Percentiles rank a stretch among this genome's conserved stretches.
Evolutionary conservation across 495 filamentous ascomycete species (phyloP).

Genomic region (Annulohypoxylon stygium): DNA sequence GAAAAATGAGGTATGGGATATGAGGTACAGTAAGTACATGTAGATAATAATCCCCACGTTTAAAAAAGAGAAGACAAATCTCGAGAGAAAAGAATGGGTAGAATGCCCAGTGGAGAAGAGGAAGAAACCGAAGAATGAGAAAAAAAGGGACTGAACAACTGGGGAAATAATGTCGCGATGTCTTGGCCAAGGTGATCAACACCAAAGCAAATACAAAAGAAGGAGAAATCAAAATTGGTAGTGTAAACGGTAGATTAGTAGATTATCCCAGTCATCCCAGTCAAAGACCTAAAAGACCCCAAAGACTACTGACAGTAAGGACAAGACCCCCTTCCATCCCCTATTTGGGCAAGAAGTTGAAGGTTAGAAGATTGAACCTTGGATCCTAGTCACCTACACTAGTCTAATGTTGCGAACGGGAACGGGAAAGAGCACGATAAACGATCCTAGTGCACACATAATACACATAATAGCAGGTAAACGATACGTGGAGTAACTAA

Average conservation of each 20-base stretch:
- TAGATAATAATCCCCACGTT: slow-evolving; percentile 4
- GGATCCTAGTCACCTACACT: neutral
- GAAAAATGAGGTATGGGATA: neutral
- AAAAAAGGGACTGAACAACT: slow-evolving; percentile 24
- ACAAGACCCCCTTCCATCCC: slow-evolving; percentile 31
- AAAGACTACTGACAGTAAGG: no score
- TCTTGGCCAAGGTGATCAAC: slow-evolving; percentile 46
- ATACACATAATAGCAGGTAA: no score
- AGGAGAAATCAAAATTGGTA: slow-evolving; percentile 36
- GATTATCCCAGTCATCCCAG: no score
- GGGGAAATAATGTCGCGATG: slow-evolving; percentile 44
- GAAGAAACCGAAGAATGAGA: slow-evolving; percentile 8
- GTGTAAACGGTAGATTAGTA: no score
- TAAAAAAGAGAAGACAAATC: neutral
- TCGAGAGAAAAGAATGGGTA: slow-evolving; percentile 16
- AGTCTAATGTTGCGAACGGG: slow-evolving; percentile 23
- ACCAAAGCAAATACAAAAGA: slow-evolving; percentile 38
- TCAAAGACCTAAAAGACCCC: no score
- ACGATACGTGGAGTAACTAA: slow-evolving; percentile 22
- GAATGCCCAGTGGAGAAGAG: neutral
- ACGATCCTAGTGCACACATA: neutral
- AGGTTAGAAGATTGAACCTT: slow-evolving; percentile 31
- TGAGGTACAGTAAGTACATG: neutral
- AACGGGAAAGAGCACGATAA: slow-evolving; percentile 27
- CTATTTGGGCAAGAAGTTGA: slow-evolving; percentile 42